These are phyloP conservation scores for Paraphoma chrysanthemicola DNA, from an alignment of 2,329 filamentous ascomycete genomes.

Conservation along the genomic window DNA sequence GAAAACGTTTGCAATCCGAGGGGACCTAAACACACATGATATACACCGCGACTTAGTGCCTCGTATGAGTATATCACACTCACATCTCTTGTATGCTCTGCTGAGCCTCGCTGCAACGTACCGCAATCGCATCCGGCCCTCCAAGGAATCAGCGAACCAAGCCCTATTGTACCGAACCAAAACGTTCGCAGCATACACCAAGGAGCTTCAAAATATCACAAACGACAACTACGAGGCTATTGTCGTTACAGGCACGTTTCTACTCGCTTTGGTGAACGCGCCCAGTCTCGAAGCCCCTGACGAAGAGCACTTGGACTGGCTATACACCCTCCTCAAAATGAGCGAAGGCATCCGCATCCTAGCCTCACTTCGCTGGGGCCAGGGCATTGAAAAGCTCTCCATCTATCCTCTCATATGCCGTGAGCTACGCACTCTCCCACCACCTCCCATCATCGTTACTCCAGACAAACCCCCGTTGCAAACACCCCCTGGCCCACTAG, in stretches of 20 bases:
- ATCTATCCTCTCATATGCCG: constrained; percentile 37
- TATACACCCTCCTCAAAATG: constrained; percentile 32
- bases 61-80: constrained; percentile 21
- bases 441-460: constrained; percentile 26
- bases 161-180: constrained; percentile 36
- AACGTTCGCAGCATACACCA: constrained; percentile 33
- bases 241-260: constrained; percentile 31
- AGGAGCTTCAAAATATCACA: constrained; percentile 37
- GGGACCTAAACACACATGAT: constrained; percentile 17
- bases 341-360: constrained; percentile 41
- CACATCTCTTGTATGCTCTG: constrained; percentile 34
- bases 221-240: constrained; percentile 41
- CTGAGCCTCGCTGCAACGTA: constrained; percentile 38
- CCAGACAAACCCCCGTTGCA: constrained; percentile 16
- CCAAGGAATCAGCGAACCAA: constrained; percentile 15
- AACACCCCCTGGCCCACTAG: constrained; percentile 14
- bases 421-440: constrained; percentile 35
- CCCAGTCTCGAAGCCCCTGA: constrained; percentile 12
- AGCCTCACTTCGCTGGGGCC: constrained; percentile 36
- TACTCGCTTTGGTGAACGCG: constrained; percentile 27
- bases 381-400: constrained; percentile 41
- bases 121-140: constrained; percentile 17
- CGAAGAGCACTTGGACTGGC: constrained; percentile 29
- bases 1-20: constrained; percentile 27
- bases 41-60: constrained; percentile 35